These are phyloP conservation scores for Funneliformis geosporum DNA, from an alignment of 192 early-diverging fungal genomes.

Conservation along the genomic window DNA sequence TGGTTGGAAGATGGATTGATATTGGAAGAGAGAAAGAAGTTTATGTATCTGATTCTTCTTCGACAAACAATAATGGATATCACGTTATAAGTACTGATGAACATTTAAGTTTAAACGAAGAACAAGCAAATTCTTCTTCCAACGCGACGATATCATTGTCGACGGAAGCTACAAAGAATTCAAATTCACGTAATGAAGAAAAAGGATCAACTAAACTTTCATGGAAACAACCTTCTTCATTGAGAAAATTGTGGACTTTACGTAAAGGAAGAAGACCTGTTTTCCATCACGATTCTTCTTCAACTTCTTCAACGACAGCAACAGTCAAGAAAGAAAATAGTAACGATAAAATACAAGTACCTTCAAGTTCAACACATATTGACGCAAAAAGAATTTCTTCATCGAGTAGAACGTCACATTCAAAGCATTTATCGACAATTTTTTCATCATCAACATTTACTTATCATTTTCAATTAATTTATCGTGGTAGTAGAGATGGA, in stretches of 20 bases:
- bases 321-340: neutral
- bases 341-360: neutral
- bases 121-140: neutral
- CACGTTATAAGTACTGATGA: neutral
- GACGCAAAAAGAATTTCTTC: neutral
- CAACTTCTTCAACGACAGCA: neutral
- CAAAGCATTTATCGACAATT: neutral
- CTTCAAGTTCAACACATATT: neutral
- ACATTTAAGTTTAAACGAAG: neutral
- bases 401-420: neutral
- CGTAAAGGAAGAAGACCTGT: neutral
- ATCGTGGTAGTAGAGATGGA: conserved; percentile 29
- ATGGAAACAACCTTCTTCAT: neutral
- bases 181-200: neutral
- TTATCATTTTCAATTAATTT: conserved; percentile 26
- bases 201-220: neutral
- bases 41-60: neutral
- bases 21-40: neutral
- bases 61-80: neutral
- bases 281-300: neutral
- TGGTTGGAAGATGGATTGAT: conserved; percentile 28
- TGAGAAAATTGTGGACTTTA: neutral
- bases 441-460: neutral
- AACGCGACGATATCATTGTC: neutral
- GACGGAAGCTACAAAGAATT: neutral